Evolutionary conservation across 805 yeast genomes (phyloP), one percentile per base, ranked within the genome.

Genomic region (Candida morakotiae): DNA sequence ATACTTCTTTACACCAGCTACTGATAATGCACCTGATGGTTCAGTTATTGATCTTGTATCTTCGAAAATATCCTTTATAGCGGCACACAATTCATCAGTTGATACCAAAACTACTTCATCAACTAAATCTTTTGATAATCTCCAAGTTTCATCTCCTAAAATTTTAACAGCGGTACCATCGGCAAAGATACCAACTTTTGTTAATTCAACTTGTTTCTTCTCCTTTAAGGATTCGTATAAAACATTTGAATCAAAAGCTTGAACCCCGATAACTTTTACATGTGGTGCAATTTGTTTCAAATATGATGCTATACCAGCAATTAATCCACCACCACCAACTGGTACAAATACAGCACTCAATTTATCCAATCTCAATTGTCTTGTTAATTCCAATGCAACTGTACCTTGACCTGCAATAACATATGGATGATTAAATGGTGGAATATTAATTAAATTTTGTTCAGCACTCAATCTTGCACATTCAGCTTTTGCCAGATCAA

Each of bases 391-490:
- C 77, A 89, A 75, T 3, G 95, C 98, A 44, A 91, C 82, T 18
- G 99, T 93, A 42, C 98, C 99, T 62, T 93, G 99, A 17, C 99
- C 99, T 7, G 99, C 98, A 62, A 93, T 87, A 46, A 93, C 96
- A 49, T 82, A 87, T 2, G 99, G 99, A 55, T 93, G 97, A 55
- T 93, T 95, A 57, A 93, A 93, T 1, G 99, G 99, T n/a, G 98
- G 98, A 31, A 93, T 85, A 51, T 87, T 83, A 5, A 93, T 84
- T 51, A 87, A 69, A 10, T 87, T 88, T 41, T 87, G 75, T 52
- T 81, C 79, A 21, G 65, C 64, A 19, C 83, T 65, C 37, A 93
- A 64, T 40, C 95, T 68, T 2, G 73, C 71, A 63, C 98, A 93
- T 60, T 93, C 98, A 10, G 72, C 77, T 58, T 93, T 94, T 15